These are phyloP conservation scores for Fusarium coffeatum DNA, from an alignment of 2,329 filamentous ascomycete genomes.

Conservation along the genomic window DNA sequence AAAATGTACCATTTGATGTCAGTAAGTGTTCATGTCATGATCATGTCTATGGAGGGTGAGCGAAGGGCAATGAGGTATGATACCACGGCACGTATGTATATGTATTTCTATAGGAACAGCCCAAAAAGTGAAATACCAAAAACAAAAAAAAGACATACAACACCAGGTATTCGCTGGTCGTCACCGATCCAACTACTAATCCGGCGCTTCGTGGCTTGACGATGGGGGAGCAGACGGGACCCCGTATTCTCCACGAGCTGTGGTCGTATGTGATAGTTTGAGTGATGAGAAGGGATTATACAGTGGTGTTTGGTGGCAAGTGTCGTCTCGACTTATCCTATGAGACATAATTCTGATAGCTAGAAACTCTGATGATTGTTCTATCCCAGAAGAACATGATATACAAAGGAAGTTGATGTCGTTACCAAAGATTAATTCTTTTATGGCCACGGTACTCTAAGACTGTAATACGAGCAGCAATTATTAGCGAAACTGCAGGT, in stretches of 20 bases:
- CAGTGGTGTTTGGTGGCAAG: background rate
- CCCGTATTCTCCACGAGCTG: conserved; percentile 40
- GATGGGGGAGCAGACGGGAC: conserved; percentile 42
- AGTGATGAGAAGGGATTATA: background rate
- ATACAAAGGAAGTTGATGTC: background rate
- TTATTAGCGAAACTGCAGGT: background rate
- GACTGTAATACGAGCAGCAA: background rate
- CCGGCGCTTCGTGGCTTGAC: conserved; percentile 40
- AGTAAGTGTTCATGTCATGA: conserved; percentile 6
- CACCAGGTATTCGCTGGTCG: conserved; percentile 41
- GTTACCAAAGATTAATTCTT: background rate
- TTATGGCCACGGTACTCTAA: background rate
- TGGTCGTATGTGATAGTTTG: conserved; percentile 36
- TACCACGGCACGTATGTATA: background rate
- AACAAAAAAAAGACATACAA: conserved; percentile 34
- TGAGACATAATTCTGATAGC: background rate
- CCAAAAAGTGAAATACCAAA: conserved; percentile 11
- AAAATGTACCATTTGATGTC: conserved; percentile 47
- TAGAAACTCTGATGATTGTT: background rate
- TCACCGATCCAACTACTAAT: conserved; percentile 44
- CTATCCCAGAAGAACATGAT: background rate
- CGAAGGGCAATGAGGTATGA: background rate
- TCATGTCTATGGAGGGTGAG: background rate
- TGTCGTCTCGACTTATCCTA: background rate
- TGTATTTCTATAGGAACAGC: background rate